Conservation (phyloP, 345 rosid species). For the Lepidium aucheri region DNA sequence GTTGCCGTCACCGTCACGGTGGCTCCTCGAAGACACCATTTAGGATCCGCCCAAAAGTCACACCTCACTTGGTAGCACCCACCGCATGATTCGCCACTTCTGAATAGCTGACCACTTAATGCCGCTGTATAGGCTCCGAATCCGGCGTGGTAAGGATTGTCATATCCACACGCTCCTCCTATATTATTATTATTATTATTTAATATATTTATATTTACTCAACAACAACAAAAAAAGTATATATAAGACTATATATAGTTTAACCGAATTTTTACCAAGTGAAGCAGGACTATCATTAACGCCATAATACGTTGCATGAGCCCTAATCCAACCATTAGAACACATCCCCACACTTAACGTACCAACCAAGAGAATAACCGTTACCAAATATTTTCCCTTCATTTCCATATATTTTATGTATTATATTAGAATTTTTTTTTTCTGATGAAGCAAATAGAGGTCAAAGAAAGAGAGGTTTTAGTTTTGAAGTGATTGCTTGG, state of each 20-base stretch:
- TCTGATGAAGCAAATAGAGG: not conserved
- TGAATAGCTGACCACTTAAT: conserved; percentile 52
- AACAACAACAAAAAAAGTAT: not conserved
- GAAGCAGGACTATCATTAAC: conserved; percentile 64
- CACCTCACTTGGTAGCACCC: conserved; percentile 67
- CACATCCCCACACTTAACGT: conserved; percentile 28
- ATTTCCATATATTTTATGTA: not conserved
- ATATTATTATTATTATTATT: not conserved
- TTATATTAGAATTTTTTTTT: not conserved
- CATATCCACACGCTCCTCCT: conserved; percentile 94
- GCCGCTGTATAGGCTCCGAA: conserved; percentile 74
- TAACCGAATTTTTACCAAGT: conserved; percentile 40
- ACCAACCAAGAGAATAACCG: conserved; percentile 20
- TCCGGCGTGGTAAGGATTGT: conserved; percentile 65
- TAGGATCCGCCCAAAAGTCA: conserved; percentile 50
- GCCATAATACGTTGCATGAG: conserved; percentile 73
- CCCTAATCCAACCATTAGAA: conserved; percentile 42
- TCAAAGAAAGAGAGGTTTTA: not conserved
- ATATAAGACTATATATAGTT: not conserved
- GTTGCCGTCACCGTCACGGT: conserved; percentile 64
- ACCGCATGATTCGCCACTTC: conserved; percentile 66
- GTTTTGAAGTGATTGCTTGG: conserved; percentile 17
- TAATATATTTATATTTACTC: not conserved
- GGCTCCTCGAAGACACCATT: conserved; percentile 61
- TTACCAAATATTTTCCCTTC: conserved; percentile 10